These are phyloP conservation scores for Boletus sp. DNA, from an alignment of 1,284 basidiomycete genomes.

Conservation along the genomic window DNA sequence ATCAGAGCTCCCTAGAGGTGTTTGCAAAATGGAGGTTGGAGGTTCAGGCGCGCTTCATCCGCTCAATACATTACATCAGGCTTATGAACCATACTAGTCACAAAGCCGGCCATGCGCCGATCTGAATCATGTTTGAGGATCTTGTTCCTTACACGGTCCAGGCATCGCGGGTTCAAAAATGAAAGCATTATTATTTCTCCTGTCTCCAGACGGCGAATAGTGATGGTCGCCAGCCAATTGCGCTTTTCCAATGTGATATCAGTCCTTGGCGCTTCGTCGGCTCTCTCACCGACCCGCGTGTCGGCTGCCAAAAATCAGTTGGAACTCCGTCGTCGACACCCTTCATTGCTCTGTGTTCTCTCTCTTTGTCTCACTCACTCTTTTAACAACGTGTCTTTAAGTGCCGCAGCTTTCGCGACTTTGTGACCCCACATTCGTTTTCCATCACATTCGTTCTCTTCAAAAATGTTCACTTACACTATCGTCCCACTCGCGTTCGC, in stretches of 20 bases:
- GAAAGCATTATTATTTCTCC: too few relatives aligned
- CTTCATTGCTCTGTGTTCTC: not conserved
- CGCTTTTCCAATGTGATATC: not conserved
- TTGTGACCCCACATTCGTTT: conserved; percentile 25
- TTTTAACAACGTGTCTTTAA: not conserved
- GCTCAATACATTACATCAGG: too few relatives aligned
- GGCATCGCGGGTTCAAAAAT: too few relatives aligned
- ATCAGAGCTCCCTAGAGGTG: too few relatives aligned
- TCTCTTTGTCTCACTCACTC: not conserved
- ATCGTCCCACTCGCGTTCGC: conserved; percentile 52
- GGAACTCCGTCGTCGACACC: conserved; percentile 30
- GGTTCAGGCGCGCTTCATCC: too few relatives aligned
- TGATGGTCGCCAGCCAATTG: not conserved
- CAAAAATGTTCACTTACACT: conserved; percentile 48
- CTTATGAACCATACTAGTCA: too few relatives aligned
- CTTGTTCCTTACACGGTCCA: too few relatives aligned
- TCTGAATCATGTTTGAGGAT: too few relatives aligned
- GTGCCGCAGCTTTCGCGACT: conserved; percentile 5
- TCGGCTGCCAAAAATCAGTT: conserved; percentile 17
- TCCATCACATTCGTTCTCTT: conserved; percentile 12
- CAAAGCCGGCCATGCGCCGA: too few relatives aligned
- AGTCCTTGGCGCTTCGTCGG: not conserved
- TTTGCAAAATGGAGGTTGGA: too few relatives aligned
- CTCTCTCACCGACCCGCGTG: not conserved
- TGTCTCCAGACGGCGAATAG: not conserved